phyloP scores from a whole-genome alignment of 2,329 filamentous ascomycete species.

The Plectosphaerella cucumerina region DNA sequence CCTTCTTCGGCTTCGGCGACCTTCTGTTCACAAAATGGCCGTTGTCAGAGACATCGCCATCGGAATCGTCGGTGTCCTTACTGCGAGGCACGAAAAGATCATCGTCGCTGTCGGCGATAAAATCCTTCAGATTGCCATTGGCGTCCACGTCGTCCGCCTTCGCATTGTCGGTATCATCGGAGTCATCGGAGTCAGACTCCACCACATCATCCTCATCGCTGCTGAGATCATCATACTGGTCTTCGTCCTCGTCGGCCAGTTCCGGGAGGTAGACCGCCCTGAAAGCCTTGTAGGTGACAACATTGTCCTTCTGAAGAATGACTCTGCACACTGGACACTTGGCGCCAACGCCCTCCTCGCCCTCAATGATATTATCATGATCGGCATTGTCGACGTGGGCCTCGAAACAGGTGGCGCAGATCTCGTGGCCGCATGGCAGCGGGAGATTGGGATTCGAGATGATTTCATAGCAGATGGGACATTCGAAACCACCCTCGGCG shows the following conservation, averaged over 20 bases:
- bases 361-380: slow-evolving; percentile 50
- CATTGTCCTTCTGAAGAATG: slow-evolving; percentile 58
- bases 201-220: slow-evolving; percentile 18
- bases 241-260: slow-evolving; percentile 20
- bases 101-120: slow-evolving; percentile 51
- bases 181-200: slow-evolving; percentile 22
- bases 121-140: slow-evolving; percentile 43
- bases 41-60: slow-evolving; percentile 17
- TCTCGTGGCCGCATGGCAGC: slow-evolving; percentile 81
- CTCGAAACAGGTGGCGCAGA: slow-evolving; percentile 72
- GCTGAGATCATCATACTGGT: slow-evolving; percentile 22
- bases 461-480: slow-evolving; percentile 77
- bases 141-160: slow-evolving; percentile 21
- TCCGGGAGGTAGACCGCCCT: slow-evolving; percentile 64
- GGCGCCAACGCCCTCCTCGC: slow-evolving; percentile 50
- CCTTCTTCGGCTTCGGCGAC: too few relatives aligned
- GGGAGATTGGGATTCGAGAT: slow-evolving; percentile 69
- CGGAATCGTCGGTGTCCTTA: slow-evolving; percentile 20
- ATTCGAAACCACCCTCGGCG: slow-evolving; percentile 60
- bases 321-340: slow-evolving; percentile 77
- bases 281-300: slow-evolving; percentile 73
- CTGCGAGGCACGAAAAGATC: slow-evolving; percentile 24
- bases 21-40: too few relatives aligned
- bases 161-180: slow-evolving; percentile 23
- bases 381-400: slow-evolving; percentile 60